Percentiles rank a stretch among this genome's conserved stretches.
phyloP scores from a whole-genome alignment of 345 rosid species.

The Citrus inodora region DNA sequence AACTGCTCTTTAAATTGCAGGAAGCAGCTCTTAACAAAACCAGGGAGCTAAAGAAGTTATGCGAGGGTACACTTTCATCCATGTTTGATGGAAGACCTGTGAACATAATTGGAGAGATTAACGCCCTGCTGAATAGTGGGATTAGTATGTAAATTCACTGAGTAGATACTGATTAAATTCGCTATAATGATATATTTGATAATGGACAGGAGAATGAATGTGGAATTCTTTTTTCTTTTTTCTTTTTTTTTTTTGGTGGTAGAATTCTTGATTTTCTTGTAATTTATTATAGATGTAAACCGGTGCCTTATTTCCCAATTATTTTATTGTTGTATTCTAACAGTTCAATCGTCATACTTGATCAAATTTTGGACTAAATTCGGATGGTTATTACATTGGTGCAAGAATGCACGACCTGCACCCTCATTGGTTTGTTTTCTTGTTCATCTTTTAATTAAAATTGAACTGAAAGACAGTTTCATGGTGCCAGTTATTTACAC shows the following conservation, averaged over 20 bases:
- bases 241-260: no score
- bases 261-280: neutral
- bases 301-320: neutral
- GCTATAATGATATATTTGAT: neutral
- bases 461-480: neutral
- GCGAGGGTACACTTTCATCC: constrained; percentile 84
- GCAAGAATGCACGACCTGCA: neutral
- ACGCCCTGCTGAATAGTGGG: constrained; percentile 69
- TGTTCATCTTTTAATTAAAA: neutral
- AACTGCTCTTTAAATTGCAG: constrained; percentile 36
- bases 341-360: neutral
- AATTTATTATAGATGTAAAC: neutral
- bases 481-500: neutral
- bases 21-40: constrained; percentile 78
- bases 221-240: neutral
- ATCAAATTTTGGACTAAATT: neutral
- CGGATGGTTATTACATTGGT: neutral
- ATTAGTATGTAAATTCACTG: constrained; percentile 33
- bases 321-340: neutral
- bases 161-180: constrained; percentile 3
- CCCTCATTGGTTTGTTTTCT: neutral
- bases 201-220: neutral
- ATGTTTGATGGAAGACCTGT: constrained; percentile 97
- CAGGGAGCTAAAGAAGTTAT: constrained; percentile 81
- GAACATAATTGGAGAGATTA: constrained; percentile 92